Evolutionary conservation across 257 asterid species (phyloP), one percentile per base, ranked within the genome.

Genomic region (Solanum pinnatisectum): DNA sequence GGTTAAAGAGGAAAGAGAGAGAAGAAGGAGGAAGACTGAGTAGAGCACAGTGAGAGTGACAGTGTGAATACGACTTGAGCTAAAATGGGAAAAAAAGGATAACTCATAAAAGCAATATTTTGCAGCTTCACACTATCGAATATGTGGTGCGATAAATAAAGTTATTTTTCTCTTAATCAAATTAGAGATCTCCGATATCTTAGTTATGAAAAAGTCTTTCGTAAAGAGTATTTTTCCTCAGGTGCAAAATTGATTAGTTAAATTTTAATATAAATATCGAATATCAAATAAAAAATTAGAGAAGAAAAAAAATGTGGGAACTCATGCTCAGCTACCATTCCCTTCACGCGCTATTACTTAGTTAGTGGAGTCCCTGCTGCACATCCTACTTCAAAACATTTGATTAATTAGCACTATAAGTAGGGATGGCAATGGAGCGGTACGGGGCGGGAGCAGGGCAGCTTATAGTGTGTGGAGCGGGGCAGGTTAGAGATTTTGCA

Each of bases 141-240:
- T 5, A 52, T 18, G n/a, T 6, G 8, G 60, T 52, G 25, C 6
- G 30, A 60, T 15, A 46, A 44, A 46, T 46, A 46, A 46, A 0
- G 0, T 1, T 22, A 30, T 60, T 11, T n/a, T 10, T 10, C 8
- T 11, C 1, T 11, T 63, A 63, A 63, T 63, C 5, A n/a, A n/a
- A 63, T 63, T n/a, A 63, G 8, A 1, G 3, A 3, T 23, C 3
- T n/a, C 0, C 1, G 0, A n/a, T 23, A 10, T 60, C 9, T 18
- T 10, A n/a, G 13, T 63, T 10, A 63, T n/a, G 1, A 4, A 63
- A 63, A 60, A 60, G 0, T 10, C 5, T 22, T 8, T 60, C 0
- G 6, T 10, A 10, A 60, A 63, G 0, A n/a, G 0, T 0, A 1
- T 8, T 3, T 9, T 22, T 3, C 0, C 3, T 3, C 0, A 59